These are phyloP conservation scores for Mortierella sp. DNA, from an alignment of 371 early-diverging fungal species.

Conservation along the genomic window DNA sequence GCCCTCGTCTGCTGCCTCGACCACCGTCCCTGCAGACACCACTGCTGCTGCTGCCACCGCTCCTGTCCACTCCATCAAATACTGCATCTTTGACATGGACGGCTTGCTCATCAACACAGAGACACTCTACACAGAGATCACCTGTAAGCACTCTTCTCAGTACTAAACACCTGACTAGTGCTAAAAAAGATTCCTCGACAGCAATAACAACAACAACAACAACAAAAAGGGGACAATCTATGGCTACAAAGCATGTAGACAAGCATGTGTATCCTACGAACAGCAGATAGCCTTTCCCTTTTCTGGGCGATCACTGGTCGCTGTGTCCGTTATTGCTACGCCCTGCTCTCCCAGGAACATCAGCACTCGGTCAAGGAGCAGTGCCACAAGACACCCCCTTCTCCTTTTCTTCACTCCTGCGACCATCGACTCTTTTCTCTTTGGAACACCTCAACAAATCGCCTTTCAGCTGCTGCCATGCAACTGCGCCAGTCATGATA, in stretches of 20 bases:
- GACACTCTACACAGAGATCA: conserved; percentile 89
- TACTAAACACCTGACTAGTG: not conserved
- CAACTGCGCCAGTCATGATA: too few species aligned
- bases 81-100: conserved; percentile 94
- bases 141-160: conserved; percentile 59
- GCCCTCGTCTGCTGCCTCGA: conserved; percentile 20
- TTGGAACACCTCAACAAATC: too few species aligned
- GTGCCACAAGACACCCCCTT: not conserved
- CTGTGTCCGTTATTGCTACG: not conserved
- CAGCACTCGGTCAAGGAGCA: not conserved
- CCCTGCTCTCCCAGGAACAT: not conserved
- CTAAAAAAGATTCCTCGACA: not conserved
- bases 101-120: conserved; percentile 87
- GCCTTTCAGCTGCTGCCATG: too few species aligned
- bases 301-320: not conserved
- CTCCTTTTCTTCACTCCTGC: too few species aligned
- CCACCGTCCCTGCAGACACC: conserved; percentile 11
- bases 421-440: not conserved
- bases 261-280: not conserved
- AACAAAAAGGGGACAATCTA: not conserved
- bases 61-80: conserved; percentile 66
- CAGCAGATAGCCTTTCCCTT: not conserved
- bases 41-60: not conserved
- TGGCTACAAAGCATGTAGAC: not conserved
- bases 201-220: not conserved